A percentile compares a stretch with the other conserved stretches of the same genome.
These are phyloP conservation scores for Calonectria fujianensis DNA, from an alignment of 2,329 filamentous ascomycete genomes.

Conservation along the genomic window DNA sequence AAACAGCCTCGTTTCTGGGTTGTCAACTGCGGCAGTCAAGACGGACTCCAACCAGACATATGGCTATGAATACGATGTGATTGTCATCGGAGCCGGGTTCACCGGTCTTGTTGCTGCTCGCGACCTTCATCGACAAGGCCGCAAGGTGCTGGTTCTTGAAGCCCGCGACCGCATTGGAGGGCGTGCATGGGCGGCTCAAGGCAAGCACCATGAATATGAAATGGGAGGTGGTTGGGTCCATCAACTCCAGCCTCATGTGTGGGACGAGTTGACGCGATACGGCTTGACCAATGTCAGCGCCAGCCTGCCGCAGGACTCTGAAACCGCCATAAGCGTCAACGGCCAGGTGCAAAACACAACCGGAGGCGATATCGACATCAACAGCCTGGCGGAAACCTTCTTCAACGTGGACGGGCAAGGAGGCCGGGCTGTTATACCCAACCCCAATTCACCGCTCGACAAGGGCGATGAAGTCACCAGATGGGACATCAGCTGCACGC, in stretches of 20 bases:
- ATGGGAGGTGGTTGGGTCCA: constrained; percentile 12
- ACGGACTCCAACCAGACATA: background rate
- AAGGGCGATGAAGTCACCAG: background rate
- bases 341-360: background rate
- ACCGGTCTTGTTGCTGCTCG: background rate
- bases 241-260: background rate
- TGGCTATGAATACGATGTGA: background rate
- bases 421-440: background rate
- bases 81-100: constrained; percentile 6
- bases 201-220: constrained; percentile 3
- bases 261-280: constrained; percentile 1
- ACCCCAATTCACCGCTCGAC: background rate
- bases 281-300: background rate
- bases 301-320: background rate
- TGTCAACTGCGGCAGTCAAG: background rate
- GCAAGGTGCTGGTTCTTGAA: background rate
- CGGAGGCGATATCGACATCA: background rate
- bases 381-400: background rate
- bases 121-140: background rate
- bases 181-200: background rate
- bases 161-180: background rate
- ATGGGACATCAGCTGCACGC: constrained; percentile 6
- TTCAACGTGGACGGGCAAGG: constrained; percentile 12
- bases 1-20: background rate
- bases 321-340: background rate